Base-by-base conservation (phyloP, 1,284 basidiomycete genomes). In the Apiotrichum sp. region DNA sequence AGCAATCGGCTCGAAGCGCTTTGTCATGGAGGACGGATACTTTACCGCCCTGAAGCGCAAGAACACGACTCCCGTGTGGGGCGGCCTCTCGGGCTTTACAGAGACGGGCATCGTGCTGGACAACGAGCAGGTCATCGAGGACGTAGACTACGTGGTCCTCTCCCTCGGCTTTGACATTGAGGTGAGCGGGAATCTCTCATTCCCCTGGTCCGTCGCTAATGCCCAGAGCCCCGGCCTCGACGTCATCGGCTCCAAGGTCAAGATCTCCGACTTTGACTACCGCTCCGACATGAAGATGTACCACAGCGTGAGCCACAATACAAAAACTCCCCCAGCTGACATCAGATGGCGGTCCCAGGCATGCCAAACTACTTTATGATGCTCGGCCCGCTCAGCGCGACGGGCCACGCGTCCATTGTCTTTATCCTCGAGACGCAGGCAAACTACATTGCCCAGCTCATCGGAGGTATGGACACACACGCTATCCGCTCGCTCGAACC, bases 1-100 rank as follows among this genome's bases (percentile, higher is more conserved):
- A 7, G n/a, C 40, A 65, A 61, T 60, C 32, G 65, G 63, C 4
- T 62, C 58, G 11, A 66, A 66, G 47, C 58, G 67, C 22, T 41
- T 53, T 14, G 50, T 65, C 45, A 52, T 65, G 16, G 45, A 55
- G 38, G 67, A 68, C 46, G 59, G 56, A 58, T 68, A 51, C 50
- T 62, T 58, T 14, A 34, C 43, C 22, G 56, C 61, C 9, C 55
- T 68, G n/a, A 57, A 56, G 9, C 33, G 55, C 48, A 55, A 56
- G 9, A 66, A 68, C 39, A 65, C 66, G 11, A 61, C 56, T 5
- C 46, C 63, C 8, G 50, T 65, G 6, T 55, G 52, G 45, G 58
- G 52, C 3, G 32, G 33, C 10, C 52, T 53, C n/a, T 40, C 38
- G 33, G n/a, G 58, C 46, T 32, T 53, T 38, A 47, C 45, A 5